Evolutionary conservation across 495 filamentous ascomycete species (phyloP), one percentile per base, ranked within the genome.

Genomic region (Penicillium manginii): DNA sequence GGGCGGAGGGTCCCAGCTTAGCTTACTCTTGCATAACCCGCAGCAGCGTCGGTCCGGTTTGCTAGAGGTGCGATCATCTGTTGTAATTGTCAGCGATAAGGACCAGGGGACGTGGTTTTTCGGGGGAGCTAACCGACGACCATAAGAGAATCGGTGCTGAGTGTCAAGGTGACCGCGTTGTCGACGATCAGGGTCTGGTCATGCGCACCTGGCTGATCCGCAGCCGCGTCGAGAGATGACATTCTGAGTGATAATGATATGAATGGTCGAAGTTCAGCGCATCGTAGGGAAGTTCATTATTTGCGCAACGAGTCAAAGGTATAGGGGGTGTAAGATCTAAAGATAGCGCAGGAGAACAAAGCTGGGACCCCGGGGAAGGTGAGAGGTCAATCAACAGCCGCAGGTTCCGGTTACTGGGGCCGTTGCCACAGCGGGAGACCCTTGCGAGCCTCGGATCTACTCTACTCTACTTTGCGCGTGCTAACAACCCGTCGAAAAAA

Each of bases 71-170:
- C 74, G 74, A 50, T 78, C 68, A 54, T 76, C 72, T 76, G 51
- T 52, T 9, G 40, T 10, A 6, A 18, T 3, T 39, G 50, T 64
- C 17, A 59, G 54, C 18, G 39, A 31, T 45, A 45, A 40, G 10
- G 15, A 45, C 49, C 49, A 57, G 15, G 3, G 55, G 39, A 19
- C 0, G 15, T 15, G n/a, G 21, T 37, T 8, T 46, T 48, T 17
- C 10, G 32, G 8, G 18, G 46, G 22, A n/a, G 4, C 73, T 54
- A 78, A 87, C 86, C 85, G n/a, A 85, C 70, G 11, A 90, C 77
- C 55, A 88, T 76, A 46, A 91, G 77, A 32, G 84, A 83, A 60
- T 89, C 85, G 1, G 81, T 83, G n/a, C 80, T 81, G 29, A 90
- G 71, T 9, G 84, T 87, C 56, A 90, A 69, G 2, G 83, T 84